Evolutionary conservation across 2,329 filamentous ascomycete genomes (phyloP).

Genomic region (Colletotrichum neosansevieriae): DNA sequence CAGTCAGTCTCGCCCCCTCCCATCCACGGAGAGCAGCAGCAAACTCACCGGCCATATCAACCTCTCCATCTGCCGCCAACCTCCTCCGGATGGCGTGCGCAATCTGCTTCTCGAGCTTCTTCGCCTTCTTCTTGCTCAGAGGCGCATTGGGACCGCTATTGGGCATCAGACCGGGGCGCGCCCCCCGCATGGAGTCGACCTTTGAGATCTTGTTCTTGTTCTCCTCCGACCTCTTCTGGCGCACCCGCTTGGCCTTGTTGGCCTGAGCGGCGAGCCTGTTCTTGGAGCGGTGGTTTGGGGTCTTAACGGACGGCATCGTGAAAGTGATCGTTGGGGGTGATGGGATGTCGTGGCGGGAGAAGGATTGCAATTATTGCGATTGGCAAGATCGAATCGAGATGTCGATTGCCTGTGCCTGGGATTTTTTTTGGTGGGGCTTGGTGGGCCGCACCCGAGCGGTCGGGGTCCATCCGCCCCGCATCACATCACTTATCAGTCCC

Average conservation of each 20-base stretch:
- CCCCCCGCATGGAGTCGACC: conserved; percentile 61
- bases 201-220: conserved; percentile 55
- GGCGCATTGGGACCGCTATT: conserved; percentile 65
- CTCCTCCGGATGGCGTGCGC: conserved; percentile 65
- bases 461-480: conserved; percentile 20
- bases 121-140: conserved; percentile 66
- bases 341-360: neutral
- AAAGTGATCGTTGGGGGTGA: conserved; percentile 14
- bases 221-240: conserved; percentile 56
- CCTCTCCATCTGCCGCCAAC: conserved; percentile 62
- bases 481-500: neutral
- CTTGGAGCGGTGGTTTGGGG: conserved; percentile 68
- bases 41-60: conserved; percentile 60
- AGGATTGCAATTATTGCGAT: neutral
- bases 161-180: conserved; percentile 64
- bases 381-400: conserved; percentile 1
- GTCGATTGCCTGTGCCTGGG: conserved; percentile 1
- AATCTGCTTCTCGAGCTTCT: conserved; percentile 67
- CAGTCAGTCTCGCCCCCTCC: neutral
- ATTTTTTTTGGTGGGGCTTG: conserved; percentile 33
- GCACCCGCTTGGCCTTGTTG: conserved; percentile 57
- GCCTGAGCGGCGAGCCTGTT: conserved; percentile 63
- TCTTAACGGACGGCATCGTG: conserved; percentile 67
- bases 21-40: neutral
- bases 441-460: conserved; percentile 22